Base-by-base conservation (phyloP, 106 monocot genomes). In the Narthecium ossifragum region DNA sequence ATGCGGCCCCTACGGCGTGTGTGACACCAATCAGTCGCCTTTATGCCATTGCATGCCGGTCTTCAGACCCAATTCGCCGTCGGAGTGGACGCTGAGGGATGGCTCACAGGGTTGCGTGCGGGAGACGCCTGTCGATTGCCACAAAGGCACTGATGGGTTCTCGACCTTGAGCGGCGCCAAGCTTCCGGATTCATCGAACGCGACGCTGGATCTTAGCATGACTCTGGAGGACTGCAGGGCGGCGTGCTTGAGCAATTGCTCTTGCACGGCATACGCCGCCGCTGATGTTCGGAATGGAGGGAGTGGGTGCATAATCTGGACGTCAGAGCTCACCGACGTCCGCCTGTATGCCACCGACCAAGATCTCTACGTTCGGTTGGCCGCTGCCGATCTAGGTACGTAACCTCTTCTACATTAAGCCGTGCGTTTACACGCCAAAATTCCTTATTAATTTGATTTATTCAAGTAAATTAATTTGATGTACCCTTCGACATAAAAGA, bases 291-390 rank as follows among this genome's bases (percentile, higher is more conserved):
- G 63, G n/a, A 26, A 29, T 3, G 28, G 36, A 1, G 74, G 72
- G 3, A 77, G 46, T 15, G 80, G 88, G 31, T 88, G 88, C 76
- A 33, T 83, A 11, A 70, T 67, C 18, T 88, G 88, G 88, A 45
- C 10, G 18, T 45, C 56, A 0, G 52, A 70, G 18, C 51, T 88
- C 43, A 49, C 54, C 7, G 82, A 88, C 62, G 46, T 82, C 15
- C 40, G 75, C 37, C 28, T 71, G 27, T 82, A 55, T 46, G 10
- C 30, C 2, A 51, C 7, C 1, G 79, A 75, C 15, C 75, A 82
- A 29, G 70, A 73, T 61, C 57, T 88, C 15, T 88, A 64, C 31
- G 56, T 88, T 1, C 67, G 78, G 23, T 24, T 83, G 27, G 60
- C 75, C 1, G 64, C 71, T 9, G 59, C 57, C 0, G 77, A 77